Percentiles rank a stretch among this genome's conserved stretches.
phyloP scores from a whole-genome alignment of 352 stramenopile genomes.

The Globisporangium nunn region DNA sequence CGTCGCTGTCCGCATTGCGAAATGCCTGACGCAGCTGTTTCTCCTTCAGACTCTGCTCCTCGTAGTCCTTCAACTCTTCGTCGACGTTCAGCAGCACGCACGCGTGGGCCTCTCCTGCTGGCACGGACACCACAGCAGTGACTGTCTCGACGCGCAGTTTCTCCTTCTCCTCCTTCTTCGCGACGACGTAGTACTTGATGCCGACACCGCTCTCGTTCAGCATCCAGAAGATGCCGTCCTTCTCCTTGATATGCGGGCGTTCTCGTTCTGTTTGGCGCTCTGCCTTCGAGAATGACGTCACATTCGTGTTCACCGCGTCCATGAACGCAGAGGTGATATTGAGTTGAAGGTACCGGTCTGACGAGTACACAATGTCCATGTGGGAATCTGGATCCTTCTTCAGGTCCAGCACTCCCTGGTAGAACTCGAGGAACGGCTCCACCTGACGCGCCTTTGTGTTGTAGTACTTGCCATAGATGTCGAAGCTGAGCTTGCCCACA shows the following conservation, averaged over 20 bases:
- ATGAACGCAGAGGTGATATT: constrained; percentile 84
- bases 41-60: constrained; percentile 79
- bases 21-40: constrained; percentile 82
- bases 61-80: constrained; percentile 61
- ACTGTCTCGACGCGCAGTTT: constrained; percentile 44
- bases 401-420: constrained; percentile 66
- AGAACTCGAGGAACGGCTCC: constrained; percentile 85
- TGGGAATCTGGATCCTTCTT: constrained; percentile 67
- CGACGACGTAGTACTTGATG: constrained; percentile 76
- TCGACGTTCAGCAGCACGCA: constrained; percentile 57
- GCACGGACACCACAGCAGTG: constrained; percentile 43
- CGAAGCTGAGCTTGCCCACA: constrained; percentile 68
- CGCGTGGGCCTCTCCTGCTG: constrained; percentile 35
- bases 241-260: constrained; percentile 76
- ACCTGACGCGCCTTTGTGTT: constrained; percentile 66
- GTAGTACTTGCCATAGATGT: constrained; percentile 87
- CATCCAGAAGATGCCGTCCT: constrained; percentile 81
- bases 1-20: constrained; percentile 61
- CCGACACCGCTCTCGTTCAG: constrained; percentile 74
- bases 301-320: constrained; percentile 62
- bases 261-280: constrained; percentile 33
- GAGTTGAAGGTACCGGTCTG: constrained; percentile 80
- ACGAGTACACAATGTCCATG: constrained; percentile 66
- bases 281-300: constrained; percentile 61
- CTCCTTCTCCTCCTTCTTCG: constrained; percentile 59